Percentiles rank a stretch among this genome's conserved stretches.
Conservation (phyloP, 2,329 filamentous ascomycete genomes). For the Colletotrichum melonis region DNA sequence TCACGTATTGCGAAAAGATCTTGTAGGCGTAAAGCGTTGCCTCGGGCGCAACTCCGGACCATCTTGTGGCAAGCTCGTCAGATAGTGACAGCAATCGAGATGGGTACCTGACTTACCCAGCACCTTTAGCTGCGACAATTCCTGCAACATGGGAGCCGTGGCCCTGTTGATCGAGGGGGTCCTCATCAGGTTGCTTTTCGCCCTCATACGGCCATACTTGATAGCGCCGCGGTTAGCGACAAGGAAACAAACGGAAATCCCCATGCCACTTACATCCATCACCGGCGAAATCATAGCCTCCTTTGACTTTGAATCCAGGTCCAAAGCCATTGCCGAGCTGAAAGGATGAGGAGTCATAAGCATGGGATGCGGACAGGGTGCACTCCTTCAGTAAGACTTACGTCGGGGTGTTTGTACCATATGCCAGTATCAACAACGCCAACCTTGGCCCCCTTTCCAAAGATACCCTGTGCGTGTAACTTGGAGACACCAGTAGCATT, state of each 20-base stretch:
- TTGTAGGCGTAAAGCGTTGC: conserved; percentile 45
- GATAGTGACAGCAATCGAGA: not conserved
- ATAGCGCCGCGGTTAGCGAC: not conserved
- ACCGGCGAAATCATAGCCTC: conserved; percentile 42
- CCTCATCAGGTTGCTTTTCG: conserved; percentile 46
- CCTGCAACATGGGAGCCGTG: conserved; percentile 46
- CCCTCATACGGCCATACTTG: conserved; percentile 26
- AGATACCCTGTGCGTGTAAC: conserved; percentile 50
- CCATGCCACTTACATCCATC: conserved; percentile 22
- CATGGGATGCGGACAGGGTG: accelerated
- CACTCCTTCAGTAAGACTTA: conserved; percentile 32
- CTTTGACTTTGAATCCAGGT: conserved; percentile 36
- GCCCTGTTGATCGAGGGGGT: conserved; percentile 42
- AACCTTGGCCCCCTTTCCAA: conserved; percentile 50
- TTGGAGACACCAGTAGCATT: conserved; percentile 51
- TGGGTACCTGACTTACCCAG: conserved; percentile 6
- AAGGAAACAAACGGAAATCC: not conserved
- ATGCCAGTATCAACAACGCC: conserved; percentile 54
- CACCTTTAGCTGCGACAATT: conserved; percentile 43
- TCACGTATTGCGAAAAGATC: conserved; percentile 37
- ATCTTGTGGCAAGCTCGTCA: not conserved
- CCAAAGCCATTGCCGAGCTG: conserved; percentile 33
- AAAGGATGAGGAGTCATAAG: not conserved
- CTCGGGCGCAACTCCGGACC: conserved; percentile 43
- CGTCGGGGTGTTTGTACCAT: conserved; percentile 52